Percentiles rank a stretch among this genome's conserved stretches.
Evolutionary conservation across 202 grass and related monocot species (phyloP).

Genomic region (Panicum virgatum): DNA sequence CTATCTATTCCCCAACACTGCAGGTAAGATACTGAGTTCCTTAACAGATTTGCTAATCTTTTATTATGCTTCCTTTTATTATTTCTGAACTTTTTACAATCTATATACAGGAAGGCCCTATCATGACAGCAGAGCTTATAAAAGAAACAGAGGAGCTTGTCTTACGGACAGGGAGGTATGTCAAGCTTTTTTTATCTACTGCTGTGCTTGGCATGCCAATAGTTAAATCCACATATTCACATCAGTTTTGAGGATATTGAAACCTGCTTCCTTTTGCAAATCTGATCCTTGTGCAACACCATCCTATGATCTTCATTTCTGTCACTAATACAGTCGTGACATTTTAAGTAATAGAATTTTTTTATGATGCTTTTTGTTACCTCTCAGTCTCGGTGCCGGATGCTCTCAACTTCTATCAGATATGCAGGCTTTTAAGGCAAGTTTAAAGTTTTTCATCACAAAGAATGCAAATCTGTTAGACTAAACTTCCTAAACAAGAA

Average conservation of each 20-base stretch:
- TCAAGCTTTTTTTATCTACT: slow-evolving; percentile 6
- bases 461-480: slow-evolving; percentile 1
- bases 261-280: slow-evolving; percentile 14
- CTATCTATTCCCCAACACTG: slow-evolving; percentile 79
- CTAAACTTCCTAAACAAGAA: slow-evolving; percentile 31
- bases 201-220: neutral
- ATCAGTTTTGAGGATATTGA: neutral
- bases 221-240: slow-evolving; percentile 22
- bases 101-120: slow-evolving; percentile 77
- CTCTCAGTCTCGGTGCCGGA: slow-evolving; percentile 88
- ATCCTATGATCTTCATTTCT: slow-evolving; percentile 17
- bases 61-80: slow-evolving; percentile 31
- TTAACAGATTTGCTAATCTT: slow-evolving; percentile 4
- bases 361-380: slow-evolving; percentile 45
- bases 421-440: slow-evolving; percentile 99
- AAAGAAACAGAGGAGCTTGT: slow-evolving; percentile 98
- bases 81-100: slow-evolving; percentile 35
- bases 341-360: slow-evolving; percentile 16
- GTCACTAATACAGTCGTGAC: neutral
- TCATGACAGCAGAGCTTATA: slow-evolving; percentile 97
- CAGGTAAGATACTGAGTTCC: slow-evolving; percentile 62
- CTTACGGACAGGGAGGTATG: slow-evolving; percentile 88
- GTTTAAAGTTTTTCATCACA: slow-evolving; percentile 38
- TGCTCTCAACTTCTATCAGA: slow-evolving; percentile 98
- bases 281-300: neutral